Conservation (phyloP, 805 yeast species). For the Metschnikowia gelsemii region DNA sequence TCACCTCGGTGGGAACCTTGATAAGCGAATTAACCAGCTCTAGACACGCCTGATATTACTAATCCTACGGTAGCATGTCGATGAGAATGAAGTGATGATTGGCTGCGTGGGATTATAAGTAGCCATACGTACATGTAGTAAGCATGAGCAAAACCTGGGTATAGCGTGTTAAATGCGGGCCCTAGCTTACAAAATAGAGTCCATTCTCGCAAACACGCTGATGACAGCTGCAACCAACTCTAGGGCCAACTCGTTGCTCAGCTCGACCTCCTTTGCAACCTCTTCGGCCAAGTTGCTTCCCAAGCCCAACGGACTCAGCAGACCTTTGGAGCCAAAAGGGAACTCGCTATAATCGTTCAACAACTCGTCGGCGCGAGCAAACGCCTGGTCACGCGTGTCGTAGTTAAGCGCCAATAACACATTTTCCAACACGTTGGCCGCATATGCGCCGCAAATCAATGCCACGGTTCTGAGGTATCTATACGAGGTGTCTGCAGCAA, state of each 20-base stretch:
- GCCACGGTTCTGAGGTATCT: slow-evolving; percentile 75
- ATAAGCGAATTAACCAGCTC: background rate
- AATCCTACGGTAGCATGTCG: no score
- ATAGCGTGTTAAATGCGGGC: background rate
- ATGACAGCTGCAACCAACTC: slow-evolving; percentile 93
- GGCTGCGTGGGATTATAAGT: no score
- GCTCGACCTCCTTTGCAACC: slow-evolving; percentile 51
- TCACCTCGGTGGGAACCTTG: slow-evolving; percentile 7
- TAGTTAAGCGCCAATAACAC: slow-evolving; percentile 73
- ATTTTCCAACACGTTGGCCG: slow-evolving; percentile 95
- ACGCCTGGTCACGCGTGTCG: slow-evolving; percentile 89
- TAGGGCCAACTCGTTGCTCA: slow-evolving; percentile 60
- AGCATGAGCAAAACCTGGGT: no score
- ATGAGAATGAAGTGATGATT: no score
- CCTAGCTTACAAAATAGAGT: slow-evolving; percentile 62
- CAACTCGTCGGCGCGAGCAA: slow-evolving; percentile 91
- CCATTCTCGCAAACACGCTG: slow-evolving; percentile 88
- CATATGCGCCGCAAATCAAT: slow-evolving; percentile 84
- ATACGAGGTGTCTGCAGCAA: slow-evolving; percentile 67
- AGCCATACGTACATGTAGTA: no score
- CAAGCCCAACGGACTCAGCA: slow-evolving; percentile 60
- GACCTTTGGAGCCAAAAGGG: slow-evolving; percentile 64
- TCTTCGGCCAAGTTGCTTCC: slow-evolving; percentile 69
- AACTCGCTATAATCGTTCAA: slow-evolving; percentile 77
- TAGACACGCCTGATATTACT: no score